Base-by-base conservation (phyloP, 108 stramenopile species). In the Conticribra weissflogii region DNA sequence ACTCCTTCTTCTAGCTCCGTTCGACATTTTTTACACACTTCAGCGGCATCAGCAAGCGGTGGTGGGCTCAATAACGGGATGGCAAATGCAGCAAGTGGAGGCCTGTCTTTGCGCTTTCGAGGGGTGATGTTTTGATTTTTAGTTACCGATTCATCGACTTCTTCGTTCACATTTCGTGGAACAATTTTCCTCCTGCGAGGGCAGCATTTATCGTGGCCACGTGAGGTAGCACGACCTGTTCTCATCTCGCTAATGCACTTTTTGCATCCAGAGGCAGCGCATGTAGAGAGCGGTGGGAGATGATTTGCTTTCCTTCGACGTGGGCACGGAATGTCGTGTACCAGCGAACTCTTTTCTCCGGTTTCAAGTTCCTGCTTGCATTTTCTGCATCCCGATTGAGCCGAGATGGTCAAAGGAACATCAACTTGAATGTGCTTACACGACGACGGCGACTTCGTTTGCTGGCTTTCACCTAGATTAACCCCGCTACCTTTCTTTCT, bases 361-460 rank as follows among this genome's bases (percentile, higher is more conserved):
- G 17, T 16, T 21, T 48, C 28, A n/a, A 63, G 25, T 24, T 63
- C 62, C 4, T 27, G 48, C 46, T 63, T 41, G 25, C 62, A 63
- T 49, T 63, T 63, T 16, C 48, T 63, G 46, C 62, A 63, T 1
- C 62, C 62, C 12, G 62, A 47, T 8, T 5, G 25, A 4, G 62
- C 62, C 27, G 62, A 46, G 32, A 19, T 23, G 19, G 33, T 36
- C 17, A 21, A 7, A 8, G 34, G 2, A 41, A 41, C 19, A 0
- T 30, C 9, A 5, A 12, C 12, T 16, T 41, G 21, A n/a, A 17
- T n/a, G 29, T 34, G 2, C 17, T 59, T 34, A 16, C 34, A 21
- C 12, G 19, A 36, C 12, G 9, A 57, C 29, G 17, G 34, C 17
- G 14, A n/a, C 27, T 57, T 30, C 17, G n/a, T 23, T n/a, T 23